These are phyloP conservation scores for Mycena rebaudengoi DNA, from an alignment of 768 basidiomycete genomes.

Conservation along the genomic window DNA sequence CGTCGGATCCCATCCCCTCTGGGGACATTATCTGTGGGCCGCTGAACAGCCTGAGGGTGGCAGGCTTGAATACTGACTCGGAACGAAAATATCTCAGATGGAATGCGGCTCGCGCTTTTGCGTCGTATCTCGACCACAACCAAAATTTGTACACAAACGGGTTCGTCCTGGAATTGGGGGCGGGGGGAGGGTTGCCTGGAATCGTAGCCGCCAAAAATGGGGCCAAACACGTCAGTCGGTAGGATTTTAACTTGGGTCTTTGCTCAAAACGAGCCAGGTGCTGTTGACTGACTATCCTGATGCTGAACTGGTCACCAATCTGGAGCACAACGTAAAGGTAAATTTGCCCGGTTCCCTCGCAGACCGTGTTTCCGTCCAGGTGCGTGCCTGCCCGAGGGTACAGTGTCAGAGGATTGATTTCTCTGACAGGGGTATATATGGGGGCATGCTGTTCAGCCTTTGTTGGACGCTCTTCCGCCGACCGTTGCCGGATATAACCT, in stretches of 20 bases:
- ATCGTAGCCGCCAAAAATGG: conserved; percentile 77
- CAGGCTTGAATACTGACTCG: neutral
- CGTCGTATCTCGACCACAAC: conserved; percentile 71
- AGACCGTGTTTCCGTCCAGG: conserved; percentile 43
- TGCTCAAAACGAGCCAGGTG: conserved; percentile 52
- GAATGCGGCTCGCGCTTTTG: conserved; percentile 82
- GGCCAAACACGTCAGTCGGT: conserved; percentile 64
- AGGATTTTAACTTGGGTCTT: neutral
- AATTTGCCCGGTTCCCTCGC: conserved; percentile 58
- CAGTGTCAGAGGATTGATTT: neutral
- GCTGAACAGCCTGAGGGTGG: neutral
- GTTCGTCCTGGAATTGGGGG: conserved; percentile 87
- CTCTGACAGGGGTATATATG: conserved; percentile 86
- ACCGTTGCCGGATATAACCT: conserved; percentile 65
- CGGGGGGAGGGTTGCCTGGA: conserved; percentile 90
- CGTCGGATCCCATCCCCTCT: conserved; percentile 82
- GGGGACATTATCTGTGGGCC: conserved; percentile 81
- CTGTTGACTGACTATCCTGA: conserved; percentile 97
- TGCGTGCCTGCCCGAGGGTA: conserved; percentile 13
- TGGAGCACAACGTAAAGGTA: conserved; percentile 67
- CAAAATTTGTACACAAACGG: conserved; percentile 51
- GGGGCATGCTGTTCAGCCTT: conserved; percentile 64
- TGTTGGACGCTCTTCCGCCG: conserved; percentile 46
- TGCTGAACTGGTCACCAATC: conserved; percentile 73
- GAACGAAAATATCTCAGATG: no score